Base-by-base conservation (phyloP, 2,329 filamentous ascomycete genomes). In the Diaporthe caulivora region DNA sequence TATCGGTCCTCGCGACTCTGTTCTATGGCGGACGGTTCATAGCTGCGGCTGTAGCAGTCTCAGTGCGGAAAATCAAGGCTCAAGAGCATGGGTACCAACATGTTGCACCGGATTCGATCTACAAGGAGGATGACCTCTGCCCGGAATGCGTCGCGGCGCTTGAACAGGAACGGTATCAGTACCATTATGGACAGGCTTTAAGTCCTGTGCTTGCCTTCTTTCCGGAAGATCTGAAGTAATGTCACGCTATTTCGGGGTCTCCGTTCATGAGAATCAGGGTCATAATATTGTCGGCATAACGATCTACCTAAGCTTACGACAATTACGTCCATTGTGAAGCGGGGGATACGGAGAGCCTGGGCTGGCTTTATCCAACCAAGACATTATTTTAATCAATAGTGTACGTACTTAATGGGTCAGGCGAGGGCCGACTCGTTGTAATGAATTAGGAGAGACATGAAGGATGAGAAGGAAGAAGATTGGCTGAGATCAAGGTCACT, bases 171-270 rank as follows among this genome's bases (percentile, higher is more conserved):
- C 18, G 42, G 3, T 34, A 34, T 49, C 42, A 21, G 7, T 17
- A 18, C 24, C 21, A 34, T 9, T 47, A 47, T 44, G 58, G 17
- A 17, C 6, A 49, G 42, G 26, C 60, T 24, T 18, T 64, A 9
- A 64, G 60, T 34, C 60, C 60, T 49, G 60, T 64, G 26, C 42
- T 64, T n/a, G 60, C 60, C 42, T 64, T 47, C 60, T 64, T 64
- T 1, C 60, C 60, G 34, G 18, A 49, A 17, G 42, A 64, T 49
- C 6, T 2, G 11, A 47, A 42, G 60, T 64, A 47, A 21, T 34
- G 2, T 31, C 15, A 15, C 13, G 18, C 13, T 10, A 18, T 18
- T 18, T 8, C 34, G 10, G 13, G 15, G 1, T 47, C 2, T 29
- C 24, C 4, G 7, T 47, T 17, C 17, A 47, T 9, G 11, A 21